These are phyloP conservation scores for Bacidia rubella DNA, from an alignment of 495 filamentous ascomycete species.

Conservation along the genomic window DNA sequence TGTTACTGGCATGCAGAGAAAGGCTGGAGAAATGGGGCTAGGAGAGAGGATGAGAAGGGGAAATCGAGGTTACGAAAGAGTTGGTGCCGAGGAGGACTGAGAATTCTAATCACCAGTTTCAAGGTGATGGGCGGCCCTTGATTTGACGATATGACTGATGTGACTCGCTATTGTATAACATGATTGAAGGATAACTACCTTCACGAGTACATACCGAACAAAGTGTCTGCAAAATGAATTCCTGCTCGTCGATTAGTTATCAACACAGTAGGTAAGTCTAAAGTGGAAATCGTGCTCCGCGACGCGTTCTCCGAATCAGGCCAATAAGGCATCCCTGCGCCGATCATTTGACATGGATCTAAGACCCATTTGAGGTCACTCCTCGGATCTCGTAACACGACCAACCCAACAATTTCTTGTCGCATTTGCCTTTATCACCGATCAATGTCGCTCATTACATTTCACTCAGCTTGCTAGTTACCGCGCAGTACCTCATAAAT, in stretches of 20 bases:
- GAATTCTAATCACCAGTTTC: not conserved
- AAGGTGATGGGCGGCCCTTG: not conserved
- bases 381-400: not conserved
- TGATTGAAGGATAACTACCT: too few relatives aligned
- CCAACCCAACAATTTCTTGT: not conserved
- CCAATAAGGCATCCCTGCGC: not conserved
- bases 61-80: slow-evolving; percentile 31
- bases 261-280: too few relatives aligned
- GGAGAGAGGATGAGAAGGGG: slow-evolving; percentile 43
- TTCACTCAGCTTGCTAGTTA: not conserved
- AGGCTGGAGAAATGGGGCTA: slow-evolving; percentile 43
- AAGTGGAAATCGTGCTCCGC: too few relatives aligned
- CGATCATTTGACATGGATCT: not conserved
- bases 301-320: not conserved
- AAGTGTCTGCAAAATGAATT: too few relatives aligned
- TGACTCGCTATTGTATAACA: too few relatives aligned
- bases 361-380: not conserved
- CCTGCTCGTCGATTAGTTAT: too few relatives aligned
- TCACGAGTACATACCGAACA: too few relatives aligned
- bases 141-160: too few relatives aligned
- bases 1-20: slow-evolving; percentile 41
- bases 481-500: not conserved
- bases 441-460: not conserved
- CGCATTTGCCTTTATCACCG: not conserved
- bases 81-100: slow-evolving; percentile 3